Percentiles rank a stretch among this genome's conserved stretches.
phyloP scores from a whole-genome alignment of 164 flowering plant species.

The Vitis rupestris region DNA sequence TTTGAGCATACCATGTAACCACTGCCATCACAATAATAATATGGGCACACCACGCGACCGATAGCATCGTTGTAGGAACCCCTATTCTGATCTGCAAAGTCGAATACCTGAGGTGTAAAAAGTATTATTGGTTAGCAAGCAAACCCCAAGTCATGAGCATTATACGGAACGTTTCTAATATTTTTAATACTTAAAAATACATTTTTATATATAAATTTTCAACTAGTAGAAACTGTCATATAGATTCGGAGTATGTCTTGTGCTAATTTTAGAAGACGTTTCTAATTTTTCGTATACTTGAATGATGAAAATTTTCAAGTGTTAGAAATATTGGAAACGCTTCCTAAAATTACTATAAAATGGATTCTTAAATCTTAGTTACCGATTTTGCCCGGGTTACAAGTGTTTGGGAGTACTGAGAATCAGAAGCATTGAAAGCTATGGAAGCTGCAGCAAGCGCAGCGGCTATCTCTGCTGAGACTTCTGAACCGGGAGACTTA shows the following conservation, averaged over 20 bases:
- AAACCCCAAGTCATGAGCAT: too few species aligned
- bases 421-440: constrained; percentile 67
- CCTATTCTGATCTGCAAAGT: constrained; percentile 82
- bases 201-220: too few species aligned
- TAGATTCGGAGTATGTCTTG: too few species aligned
- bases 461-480: constrained; percentile 94
- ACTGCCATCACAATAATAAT: constrained; percentile 83
- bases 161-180: too few species aligned
- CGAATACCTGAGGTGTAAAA: constrained; percentile 56
- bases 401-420: constrained; percentile 62
- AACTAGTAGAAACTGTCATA: too few species aligned
- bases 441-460: constrained; percentile 92
- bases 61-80: constrained; percentile 87
- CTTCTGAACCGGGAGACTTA: constrained; percentile 83
- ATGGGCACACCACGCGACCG: constrained; percentile 72
- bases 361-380: too few species aligned
- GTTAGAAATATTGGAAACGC: too few species aligned
- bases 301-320: too few species aligned
- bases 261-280: too few species aligned
- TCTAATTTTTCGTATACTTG: too few species aligned
- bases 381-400: constrained; percentile 47
- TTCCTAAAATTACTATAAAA: too few species aligned
- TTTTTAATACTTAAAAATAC: too few species aligned
- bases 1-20: constrained; percentile 70
- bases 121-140: neutral